Percentiles rank a stretch among this genome's conserved stretches.
Evolutionary conservation across 129 eudicot genomes (phyloP).

Genomic region (Pseudognaphalium luteoalbum): DNA sequence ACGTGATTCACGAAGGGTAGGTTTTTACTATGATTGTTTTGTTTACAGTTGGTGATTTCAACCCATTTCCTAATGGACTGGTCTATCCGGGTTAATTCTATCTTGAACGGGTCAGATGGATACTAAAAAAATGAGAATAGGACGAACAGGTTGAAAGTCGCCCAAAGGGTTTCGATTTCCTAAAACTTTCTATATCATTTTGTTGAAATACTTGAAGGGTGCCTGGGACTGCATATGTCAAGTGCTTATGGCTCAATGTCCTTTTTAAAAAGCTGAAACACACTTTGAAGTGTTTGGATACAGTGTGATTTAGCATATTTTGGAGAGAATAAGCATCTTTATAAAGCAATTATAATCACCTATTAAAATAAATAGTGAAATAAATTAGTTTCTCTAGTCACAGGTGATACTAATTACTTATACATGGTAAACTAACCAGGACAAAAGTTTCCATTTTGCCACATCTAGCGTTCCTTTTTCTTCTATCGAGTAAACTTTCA

Average conservation of each 20-base stretch:
- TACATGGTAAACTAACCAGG: neutral
- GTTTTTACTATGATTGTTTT: conserved; percentile 14
- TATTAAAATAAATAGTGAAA: neutral
- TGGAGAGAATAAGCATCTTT: neutral
- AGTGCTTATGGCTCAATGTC: neutral
- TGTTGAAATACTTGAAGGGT: neutral
- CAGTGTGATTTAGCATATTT: neutral
- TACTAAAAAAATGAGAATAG: neutral
- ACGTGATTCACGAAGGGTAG: conserved; percentile 98
- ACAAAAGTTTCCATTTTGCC: neutral
- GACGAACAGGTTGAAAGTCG: neutral
- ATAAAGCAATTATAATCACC: neutral
- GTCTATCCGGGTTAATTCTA: neutral
- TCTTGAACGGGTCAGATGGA: neutral
- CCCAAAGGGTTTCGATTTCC: neutral
- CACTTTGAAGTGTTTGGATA: neutral
- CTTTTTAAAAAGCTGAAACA: neutral
- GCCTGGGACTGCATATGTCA: neutral
- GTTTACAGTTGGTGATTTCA: neutral
- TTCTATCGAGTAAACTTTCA: neutral
- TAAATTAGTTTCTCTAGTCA: neutral
- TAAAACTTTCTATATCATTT: neutral
- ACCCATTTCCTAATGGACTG: neutral
- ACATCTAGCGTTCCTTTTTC: conserved; percentile 5
- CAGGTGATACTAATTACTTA: neutral